These are phyloP conservation scores for Neofusicoccum kwambonambiense DNA, from an alignment of 2,329 filamentous ascomycete species.

Conservation along the genomic window DNA sequence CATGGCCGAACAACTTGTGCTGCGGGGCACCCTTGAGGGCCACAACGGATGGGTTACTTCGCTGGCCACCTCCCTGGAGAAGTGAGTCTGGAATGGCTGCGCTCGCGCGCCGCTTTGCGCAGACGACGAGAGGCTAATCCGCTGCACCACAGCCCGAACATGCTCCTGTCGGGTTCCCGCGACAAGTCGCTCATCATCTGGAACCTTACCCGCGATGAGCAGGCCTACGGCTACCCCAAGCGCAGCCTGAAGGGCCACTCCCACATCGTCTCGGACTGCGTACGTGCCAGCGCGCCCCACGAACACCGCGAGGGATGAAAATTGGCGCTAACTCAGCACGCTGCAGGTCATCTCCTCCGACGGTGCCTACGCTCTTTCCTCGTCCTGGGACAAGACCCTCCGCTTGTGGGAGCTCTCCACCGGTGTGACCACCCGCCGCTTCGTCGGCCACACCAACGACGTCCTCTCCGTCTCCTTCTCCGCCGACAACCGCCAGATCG, in stretches of 20 bases:
- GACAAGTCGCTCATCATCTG: constrained; percentile 99
- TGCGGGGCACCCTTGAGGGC: constrained; percentile 96
- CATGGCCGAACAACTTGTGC: constrained; percentile 93
- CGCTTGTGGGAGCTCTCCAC: constrained; percentile 98
- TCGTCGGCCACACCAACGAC: constrained; percentile 99
- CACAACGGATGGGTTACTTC: constrained; percentile 99
- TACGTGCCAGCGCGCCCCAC: constrained; percentile 55
- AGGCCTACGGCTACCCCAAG: constrained; percentile 98
- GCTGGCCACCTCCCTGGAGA: constrained; percentile 98
- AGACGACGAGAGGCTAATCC: constrained; percentile 29
- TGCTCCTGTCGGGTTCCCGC: constrained; percentile 95
- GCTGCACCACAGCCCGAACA: constrained; percentile 74
- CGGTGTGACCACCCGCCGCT: constrained; percentile 94
- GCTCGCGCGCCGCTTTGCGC: constrained; percentile 16
- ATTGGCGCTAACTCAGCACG: constrained; percentile 31
- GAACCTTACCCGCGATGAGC: constrained; percentile 99
- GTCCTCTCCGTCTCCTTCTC: constrained; percentile 99
- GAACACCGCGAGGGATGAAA: constrained; percentile 28
- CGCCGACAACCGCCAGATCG: constrained; percentile 99
- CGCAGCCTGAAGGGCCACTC: constrained; percentile 98
- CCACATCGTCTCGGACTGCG: constrained; percentile 99
- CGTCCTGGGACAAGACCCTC: constrained; percentile 99
- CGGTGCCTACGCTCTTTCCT: constrained; percentile 97
- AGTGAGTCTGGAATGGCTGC: constrained; percentile 58
- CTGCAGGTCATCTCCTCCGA: constrained; percentile 95